Base-by-base conservation (phyloP, 805 yeast species). In the Teunomyces pallodes region DNA sequence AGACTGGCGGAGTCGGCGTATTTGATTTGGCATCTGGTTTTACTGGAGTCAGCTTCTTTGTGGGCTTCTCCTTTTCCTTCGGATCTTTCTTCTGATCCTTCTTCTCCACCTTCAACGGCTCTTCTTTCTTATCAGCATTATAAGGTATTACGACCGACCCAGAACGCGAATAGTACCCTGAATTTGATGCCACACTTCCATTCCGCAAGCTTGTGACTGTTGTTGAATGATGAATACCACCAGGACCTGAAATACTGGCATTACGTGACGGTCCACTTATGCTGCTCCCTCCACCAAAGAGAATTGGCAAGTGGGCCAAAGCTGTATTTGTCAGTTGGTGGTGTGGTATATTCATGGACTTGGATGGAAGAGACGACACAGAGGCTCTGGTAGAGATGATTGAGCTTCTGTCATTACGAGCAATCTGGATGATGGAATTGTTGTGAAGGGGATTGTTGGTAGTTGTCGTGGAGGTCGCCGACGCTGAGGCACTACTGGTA, bases 321-420 rank as follows among this genome's bases (percentile, higher is more conserved):
- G 75, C 65, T 46, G 54, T 65, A 48, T 57, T 64, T 47, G 59
- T 64, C 60, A 64, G 66, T 49, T 72, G 76, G 56, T 73, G 78
- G 54, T 73, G 78, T 1, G 78, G 78, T 8, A 73, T 73, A 53
- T 73, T 68, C 78, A 73, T 73, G 13, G 71, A 65, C 54, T 73
- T 73, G 13, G 75, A 69, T 7, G 78, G 78, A 28, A 73, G 61
- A 4, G 74, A 68, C 49, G 70, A 66, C 9, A 73, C 71, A 27
- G 75, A 69, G 36, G 69, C 76, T 49, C 76, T 53, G 20, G 56
- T 58, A 43, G 67, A 63, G 24, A 66, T 58, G 10, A 72, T 57
- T 6, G 71, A 65, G 46, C 54, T 63, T 36, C 76, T 59, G 48
- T 73, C 77, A 46, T 72, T 75, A 29, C 68, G 62, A 4, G 62